Conservation (phyloP, 2,329 filamentous ascomycete species). For the Magnaporthiopsis incrustans region DNA sequence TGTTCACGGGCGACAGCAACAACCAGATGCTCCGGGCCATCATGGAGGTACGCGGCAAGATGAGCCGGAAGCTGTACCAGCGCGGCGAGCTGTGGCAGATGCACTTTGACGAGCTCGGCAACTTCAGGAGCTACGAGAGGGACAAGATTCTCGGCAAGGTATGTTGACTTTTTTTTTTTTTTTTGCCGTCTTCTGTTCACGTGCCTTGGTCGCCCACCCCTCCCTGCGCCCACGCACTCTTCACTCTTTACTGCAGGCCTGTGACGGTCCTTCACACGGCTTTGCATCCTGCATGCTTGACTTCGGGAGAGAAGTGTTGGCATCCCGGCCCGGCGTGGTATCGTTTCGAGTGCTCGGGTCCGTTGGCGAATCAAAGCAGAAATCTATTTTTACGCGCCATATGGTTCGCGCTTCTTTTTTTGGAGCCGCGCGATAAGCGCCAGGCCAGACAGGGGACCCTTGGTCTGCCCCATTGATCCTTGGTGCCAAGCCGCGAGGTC, state of each 20-base stretch:
- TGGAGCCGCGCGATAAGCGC: constrained; percentile 7
- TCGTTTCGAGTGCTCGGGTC: constrained; percentile 7
- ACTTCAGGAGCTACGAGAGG: constrained; percentile 76
- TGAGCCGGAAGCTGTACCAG: constrained; percentile 82
- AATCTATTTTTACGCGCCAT: constrained; percentile 7
- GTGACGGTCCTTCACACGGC: not conserved
- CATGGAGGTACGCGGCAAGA: constrained; percentile 90
- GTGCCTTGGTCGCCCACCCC: not conserved
- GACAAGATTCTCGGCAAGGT: constrained; percentile 84
- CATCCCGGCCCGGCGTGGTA: not conserved
- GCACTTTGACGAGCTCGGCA: constrained; percentile 79
- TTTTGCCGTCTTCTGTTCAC: not conserved
- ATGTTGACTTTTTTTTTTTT: constrained; percentile 20
- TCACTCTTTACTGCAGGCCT: not conserved
- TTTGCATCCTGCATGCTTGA: not conserved
- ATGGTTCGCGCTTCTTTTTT: constrained; percentile 8
- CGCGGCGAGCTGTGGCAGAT: constrained; percentile 66
- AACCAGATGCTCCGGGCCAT: constrained; percentile 97
- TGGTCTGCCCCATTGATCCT: not conserved
- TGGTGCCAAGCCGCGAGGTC: not conserved
- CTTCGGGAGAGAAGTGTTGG: not conserved
- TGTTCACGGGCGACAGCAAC: constrained; percentile 92
- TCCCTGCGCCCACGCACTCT: not conserved
- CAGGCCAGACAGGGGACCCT: not conserved
- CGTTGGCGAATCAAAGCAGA: not conserved